These are phyloP conservation scores for Botrytis porri DNA, from an alignment of 2,329 filamentous ascomycete species.

Conservation along the genomic window DNA sequence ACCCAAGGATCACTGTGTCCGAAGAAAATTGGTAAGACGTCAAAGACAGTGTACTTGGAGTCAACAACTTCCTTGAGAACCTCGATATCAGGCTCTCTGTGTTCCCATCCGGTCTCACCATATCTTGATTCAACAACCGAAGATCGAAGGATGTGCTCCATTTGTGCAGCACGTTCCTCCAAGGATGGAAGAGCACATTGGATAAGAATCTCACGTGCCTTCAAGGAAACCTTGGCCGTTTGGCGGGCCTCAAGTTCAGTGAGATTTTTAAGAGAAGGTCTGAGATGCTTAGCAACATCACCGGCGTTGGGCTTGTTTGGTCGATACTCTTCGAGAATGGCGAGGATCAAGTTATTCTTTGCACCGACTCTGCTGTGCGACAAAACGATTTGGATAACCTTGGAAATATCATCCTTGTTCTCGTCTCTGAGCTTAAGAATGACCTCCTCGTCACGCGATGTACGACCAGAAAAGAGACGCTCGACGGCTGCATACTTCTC, in stretches of 20 bases:
- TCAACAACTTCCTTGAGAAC: constrained; percentile 97
- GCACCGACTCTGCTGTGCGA: constrained; percentile 89
- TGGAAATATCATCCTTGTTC: constrained; percentile 86
- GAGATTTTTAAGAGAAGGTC: constrained; percentile 75
- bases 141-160: constrained; percentile 97
- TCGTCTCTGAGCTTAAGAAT: constrained; percentile 91
- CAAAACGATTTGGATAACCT: constrained; percentile 83
- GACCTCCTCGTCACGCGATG: constrained; percentile 86
- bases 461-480: constrained; percentile 80
- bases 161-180: constrained; percentile 90
- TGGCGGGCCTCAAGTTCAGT: constrained; percentile 84
- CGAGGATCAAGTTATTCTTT: constrained; percentile 91
- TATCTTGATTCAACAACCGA: constrained; percentile 97
- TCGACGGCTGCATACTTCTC: constrained; percentile 81
- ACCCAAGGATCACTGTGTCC: constrained; percentile 93
- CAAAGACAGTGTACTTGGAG: constrained; percentile 97
- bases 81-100: constrained; percentile 85
- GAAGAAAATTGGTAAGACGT: constrained; percentile 94
- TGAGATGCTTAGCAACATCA: constrained; percentile 85
- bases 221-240: constrained; percentile 91
- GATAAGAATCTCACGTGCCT: constrained; percentile 95
- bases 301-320: constrained; percentile 90
- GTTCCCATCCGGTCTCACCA: constrained; percentile 94
- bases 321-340: constrained; percentile 89
- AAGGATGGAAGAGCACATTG: constrained; percentile 94